phyloP scores from a whole-genome alignment of 208 protist species.

The Jaenimonas drosophilae region DNA sequence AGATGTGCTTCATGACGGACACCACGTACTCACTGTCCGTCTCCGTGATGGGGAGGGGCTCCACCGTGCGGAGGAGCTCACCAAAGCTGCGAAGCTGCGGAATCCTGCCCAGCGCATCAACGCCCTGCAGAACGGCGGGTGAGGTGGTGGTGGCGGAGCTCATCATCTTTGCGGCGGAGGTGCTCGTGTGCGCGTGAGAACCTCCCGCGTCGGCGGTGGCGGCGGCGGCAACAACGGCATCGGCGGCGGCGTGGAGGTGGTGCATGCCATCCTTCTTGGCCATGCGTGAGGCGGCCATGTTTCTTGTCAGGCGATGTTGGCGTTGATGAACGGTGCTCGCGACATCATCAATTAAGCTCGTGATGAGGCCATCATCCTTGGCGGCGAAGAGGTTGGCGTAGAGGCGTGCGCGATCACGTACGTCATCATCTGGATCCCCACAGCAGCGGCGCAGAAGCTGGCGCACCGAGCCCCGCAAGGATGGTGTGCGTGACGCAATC shows the following conservation, averaged over 20 bases:
- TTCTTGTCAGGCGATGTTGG: neutral
- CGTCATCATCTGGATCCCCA: conserved; percentile 97
- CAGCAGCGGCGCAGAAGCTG: conserved; percentile 87
- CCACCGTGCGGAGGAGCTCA: conserved; percentile 39
- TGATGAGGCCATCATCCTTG: conserved; percentile 58
- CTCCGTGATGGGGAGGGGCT: conserved; percentile 88
- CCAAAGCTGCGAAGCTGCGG: conserved; percentile 64
- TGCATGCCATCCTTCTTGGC: conserved; percentile 4
- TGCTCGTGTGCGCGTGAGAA: neutral
- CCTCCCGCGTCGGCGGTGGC: neutral
- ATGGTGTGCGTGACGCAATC: conserved; percentile 88
- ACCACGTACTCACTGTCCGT: conserved; percentile 96
- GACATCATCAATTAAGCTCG: conserved; percentile 58
- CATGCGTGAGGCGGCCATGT: neutral
- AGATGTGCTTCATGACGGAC: conserved; percentile 93
- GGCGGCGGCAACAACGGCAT: neutral
- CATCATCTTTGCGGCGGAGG: neutral
- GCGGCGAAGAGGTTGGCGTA: conserved; percentile 85
- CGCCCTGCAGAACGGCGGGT: conserved; percentile 39
- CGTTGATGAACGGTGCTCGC: conserved; percentile 15
- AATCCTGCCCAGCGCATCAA: conserved; percentile 54
- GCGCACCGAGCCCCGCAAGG: conserved; percentile 83
- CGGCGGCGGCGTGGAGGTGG: neutral
- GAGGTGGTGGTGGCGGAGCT: conserved; percentile 1
- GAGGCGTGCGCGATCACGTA: conserved; percentile 95